These are phyloP conservation scores for Leishmania arabica DNA, from an alignment of 208 protist species.

Conservation along the genomic window DNA sequence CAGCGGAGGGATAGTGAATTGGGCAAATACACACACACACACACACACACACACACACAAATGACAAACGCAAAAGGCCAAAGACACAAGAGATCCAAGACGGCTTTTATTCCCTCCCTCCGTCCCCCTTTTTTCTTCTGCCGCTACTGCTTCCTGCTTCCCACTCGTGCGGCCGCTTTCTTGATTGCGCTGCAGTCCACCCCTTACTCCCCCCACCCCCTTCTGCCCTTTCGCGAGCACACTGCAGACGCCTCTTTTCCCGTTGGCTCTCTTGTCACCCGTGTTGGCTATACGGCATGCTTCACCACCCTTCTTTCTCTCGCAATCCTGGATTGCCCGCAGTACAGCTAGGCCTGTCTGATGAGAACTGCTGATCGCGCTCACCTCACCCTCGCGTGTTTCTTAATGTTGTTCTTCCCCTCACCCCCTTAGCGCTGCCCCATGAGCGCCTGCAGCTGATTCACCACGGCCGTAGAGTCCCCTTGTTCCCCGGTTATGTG, in stretches of 20 bases:
- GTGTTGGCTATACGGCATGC: neutral
- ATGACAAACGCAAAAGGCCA: neutral
- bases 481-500: slow-evolving; percentile 23
- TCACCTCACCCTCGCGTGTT: neutral
- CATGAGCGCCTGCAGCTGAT: slow-evolving; percentile 30
- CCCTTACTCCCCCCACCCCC: neutral
- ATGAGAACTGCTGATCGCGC: too few species aligned
- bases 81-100: neutral
- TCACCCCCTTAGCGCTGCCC: neutral
- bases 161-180: neutral
- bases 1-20: too few species aligned
- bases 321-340: neutral
- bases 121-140: neutral
- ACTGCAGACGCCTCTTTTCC: neutral
- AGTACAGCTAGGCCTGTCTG: neutral
- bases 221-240: neutral
- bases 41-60: slow-evolving; percentile 5
- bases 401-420: neutral
- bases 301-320: too few species aligned
- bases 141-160: neutral
- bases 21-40: neutral
- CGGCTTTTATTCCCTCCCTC: neutral
- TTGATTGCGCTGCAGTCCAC: neutral
- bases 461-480: slow-evolving; percentile 31
- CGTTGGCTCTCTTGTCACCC: neutral